Evolutionary conservation across 2,329 filamentous ascomycete genomes (phyloP).

Genomic region (Plectosphaerella cucumerina): DNA sequence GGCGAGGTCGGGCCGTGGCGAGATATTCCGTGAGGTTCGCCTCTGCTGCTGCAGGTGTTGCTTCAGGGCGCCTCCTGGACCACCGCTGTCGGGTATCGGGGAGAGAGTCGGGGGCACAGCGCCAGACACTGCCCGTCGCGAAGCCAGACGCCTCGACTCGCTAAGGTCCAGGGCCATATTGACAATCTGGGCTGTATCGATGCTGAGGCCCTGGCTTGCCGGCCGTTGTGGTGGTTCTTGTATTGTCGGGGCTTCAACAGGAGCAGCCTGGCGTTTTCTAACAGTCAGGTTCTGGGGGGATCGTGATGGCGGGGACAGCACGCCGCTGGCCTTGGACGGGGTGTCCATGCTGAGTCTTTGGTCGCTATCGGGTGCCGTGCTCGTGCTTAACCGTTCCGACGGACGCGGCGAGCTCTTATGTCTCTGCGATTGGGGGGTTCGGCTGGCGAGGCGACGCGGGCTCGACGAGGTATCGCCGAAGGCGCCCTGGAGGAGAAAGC

Average conservation of each 20-base stretch:
- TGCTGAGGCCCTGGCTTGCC: constrained; percentile 42
- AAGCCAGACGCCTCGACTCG: constrained; percentile 68
- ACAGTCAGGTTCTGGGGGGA: constrained; percentile 6
- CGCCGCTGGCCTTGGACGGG: constrained; percentile 2
- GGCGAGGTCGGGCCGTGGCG: constrained; percentile 48
- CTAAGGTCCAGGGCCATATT: constrained; percentile 87
- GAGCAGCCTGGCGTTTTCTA: constrained; percentile 11
- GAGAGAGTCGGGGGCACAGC: constrained; percentile 46
- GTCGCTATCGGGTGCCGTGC: constrained; percentile 7
- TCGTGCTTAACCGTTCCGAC: constrained; percentile 7
- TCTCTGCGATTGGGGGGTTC: constrained; percentile 8
- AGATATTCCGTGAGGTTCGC: constrained; percentile 55
- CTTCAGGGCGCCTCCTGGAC: constrained; percentile 55
- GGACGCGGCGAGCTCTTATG: constrained; percentile 4
- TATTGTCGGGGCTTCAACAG: constrained; percentile 12
- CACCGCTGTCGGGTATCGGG: constrained; percentile 44
- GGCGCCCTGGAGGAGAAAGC: constrained; percentile 47
- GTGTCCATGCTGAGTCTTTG: constrained; percentile 2
- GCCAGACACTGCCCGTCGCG: constrained; percentile 50
- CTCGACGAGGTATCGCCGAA: constrained; percentile 24
- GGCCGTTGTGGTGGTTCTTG: constrained; percentile 12
- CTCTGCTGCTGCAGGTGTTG: constrained; percentile 71
- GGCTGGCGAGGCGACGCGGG: constrained; percentile 21
- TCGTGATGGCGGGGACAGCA: constrained; percentile 5
- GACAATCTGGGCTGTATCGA: constrained; percentile 85